A percentile compares a stretch with the other conserved stretches of the same genome.
phyloP scores from a whole-genome alignment of 116 monocot genomes.

The Cymodocea nodosa region DNA sequence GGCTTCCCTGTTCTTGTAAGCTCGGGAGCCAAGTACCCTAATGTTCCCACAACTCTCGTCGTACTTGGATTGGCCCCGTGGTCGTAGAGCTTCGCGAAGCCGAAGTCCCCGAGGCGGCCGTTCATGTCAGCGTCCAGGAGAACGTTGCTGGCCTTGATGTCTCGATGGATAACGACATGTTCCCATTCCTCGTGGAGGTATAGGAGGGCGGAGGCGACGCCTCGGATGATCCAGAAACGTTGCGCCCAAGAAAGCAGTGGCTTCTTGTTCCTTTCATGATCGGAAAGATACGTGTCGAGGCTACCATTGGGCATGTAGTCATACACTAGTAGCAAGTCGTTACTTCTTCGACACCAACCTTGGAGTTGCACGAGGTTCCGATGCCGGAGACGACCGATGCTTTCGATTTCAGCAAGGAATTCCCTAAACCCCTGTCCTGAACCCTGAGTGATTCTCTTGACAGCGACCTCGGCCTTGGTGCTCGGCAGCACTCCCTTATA shows the following conservation, averaged over 20 bases:
- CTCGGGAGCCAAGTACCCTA: slow-evolving; percentile 58
- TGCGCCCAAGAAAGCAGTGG: too few species aligned
- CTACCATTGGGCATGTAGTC: slow-evolving; percentile 43
- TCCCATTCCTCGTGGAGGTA: slow-evolving; percentile 67
- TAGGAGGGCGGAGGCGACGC: slow-evolving; percentile 22
- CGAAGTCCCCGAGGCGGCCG: slow-evolving; percentile 49
- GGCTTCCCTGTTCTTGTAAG: slow-evolving; percentile 24
- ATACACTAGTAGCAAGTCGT: slow-evolving; percentile 24
- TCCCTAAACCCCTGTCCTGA: slow-evolving; percentile 37
- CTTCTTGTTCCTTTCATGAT: background rate
- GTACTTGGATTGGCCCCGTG: slow-evolving; percentile 37
- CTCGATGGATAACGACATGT: slow-evolving; percentile 52
- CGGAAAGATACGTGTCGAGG: slow-evolving; percentile 32
- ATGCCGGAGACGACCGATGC: slow-evolving; percentile 38
- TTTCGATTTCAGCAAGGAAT: slow-evolving; percentile 32
- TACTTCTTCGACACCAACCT: slow-evolving; percentile 29
- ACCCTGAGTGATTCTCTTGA: too few species aligned
- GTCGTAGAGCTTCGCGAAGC: slow-evolving; percentile 49
- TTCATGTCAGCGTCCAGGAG: slow-evolving; percentile 33
- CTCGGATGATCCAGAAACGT: slow-evolving; percentile 20
- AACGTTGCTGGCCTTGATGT: slow-evolving; percentile 60
- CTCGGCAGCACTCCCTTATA: too few species aligned
- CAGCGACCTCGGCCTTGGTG: too few species aligned
- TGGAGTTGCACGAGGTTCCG: slow-evolving; percentile 39
- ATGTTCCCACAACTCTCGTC: slow-evolving; percentile 48